Base-by-base conservation (phyloP, 345 rosid genomes). In the Eucalyptus regnans region DNA sequence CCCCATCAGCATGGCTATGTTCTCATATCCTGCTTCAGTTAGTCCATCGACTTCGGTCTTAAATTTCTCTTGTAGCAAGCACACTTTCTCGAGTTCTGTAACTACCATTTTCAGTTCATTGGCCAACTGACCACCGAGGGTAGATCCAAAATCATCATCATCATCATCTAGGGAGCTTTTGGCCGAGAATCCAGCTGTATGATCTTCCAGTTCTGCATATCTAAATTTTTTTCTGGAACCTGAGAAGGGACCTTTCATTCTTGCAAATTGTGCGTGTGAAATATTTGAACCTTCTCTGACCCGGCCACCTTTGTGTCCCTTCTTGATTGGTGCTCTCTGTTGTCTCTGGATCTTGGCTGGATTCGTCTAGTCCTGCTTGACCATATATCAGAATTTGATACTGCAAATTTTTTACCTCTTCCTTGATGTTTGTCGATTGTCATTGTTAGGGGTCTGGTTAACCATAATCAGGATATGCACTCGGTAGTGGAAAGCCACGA, bases 101-200 rank as follows among this genome's bases (percentile, higher is more conserved):
- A 92, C 90, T 52, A 89, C 89, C 54, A 91, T 52, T 81, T 48
- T 90, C 88, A 88, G 86, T 51, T 90, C 89, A 83, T 88, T 50
- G 60, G 88, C 50, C 60, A 92, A 89, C 86, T 88, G 88, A 27
- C 93, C 92, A 86, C 79, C 51, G 76, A 88, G 89, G 76, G 86
- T 81, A 62, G 64, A 62, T 76, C 89, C 89, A 37, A 29, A 66
- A 31, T 85, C 90, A 50, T 52, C 85, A 44, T 52, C 85, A 44
- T 25, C 88, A 22, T 89, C 81, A 33, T 33, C 86, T 90, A 90
- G 50, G 68, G 64, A 86, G 90, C 90, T 93, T 44, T 60, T 85
- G 9, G 88, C 33, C 68, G 92, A 91, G 76, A 93, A 93, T 76
- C 92, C 90, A 86, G 89, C 93, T 51, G 94, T 91, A 25, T 92